These are phyloP conservation scores for Myochromella boudieri DNA, from an alignment of 768 basidiomycete species.

Conservation along the genomic window DNA sequence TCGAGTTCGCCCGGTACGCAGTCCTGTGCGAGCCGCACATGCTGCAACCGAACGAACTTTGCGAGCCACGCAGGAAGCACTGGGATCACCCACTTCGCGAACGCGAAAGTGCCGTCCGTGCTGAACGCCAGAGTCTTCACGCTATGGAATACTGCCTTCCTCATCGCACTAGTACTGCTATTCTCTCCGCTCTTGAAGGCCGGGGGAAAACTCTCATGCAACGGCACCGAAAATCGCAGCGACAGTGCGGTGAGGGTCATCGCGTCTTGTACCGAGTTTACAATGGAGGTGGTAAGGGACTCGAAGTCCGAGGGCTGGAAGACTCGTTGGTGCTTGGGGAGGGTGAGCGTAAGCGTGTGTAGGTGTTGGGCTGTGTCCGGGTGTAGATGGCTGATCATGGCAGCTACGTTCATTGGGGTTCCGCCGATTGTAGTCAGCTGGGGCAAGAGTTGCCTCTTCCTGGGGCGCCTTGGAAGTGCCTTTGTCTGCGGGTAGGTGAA, in stretches of 20 bases:
- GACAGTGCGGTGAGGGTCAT: constrained; percentile 6
- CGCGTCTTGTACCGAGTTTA: not conserved
- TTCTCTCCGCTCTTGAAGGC: not conserved
- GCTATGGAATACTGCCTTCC: not conserved
- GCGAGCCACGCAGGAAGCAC: constrained; percentile 20
- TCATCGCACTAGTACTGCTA: not conserved
- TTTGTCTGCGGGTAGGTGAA: constrained; percentile 3
- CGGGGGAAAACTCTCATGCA: not conserved
- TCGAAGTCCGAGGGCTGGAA: constrained; percentile 18
- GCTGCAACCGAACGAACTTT: constrained; percentile 15
- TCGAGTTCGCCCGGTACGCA: constrained; percentile 11
- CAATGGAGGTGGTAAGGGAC: constrained; percentile 13
- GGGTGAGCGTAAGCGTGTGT: constrained; percentile 13
- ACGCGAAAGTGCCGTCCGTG: constrained; percentile 21
- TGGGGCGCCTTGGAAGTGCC: constrained; percentile 3
- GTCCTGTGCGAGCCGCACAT: constrained; percentile 15
- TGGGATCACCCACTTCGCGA: constrained; percentile 20
- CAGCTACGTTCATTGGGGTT: constrained; percentile 14
- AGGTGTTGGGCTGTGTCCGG: constrained; percentile 10
- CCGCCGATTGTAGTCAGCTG: constrained; percentile 20
- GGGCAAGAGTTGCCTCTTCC: constrained; percentile 13
- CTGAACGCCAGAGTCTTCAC: constrained; percentile 14
- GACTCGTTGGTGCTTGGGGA: constrained; percentile 20
- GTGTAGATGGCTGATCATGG: constrained; percentile 16
- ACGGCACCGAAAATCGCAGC: constrained; percentile 19